Base-by-base conservation (phyloP, 129 eudicot genomes). In the Rutidosis leptorrhynchoides region DNA sequence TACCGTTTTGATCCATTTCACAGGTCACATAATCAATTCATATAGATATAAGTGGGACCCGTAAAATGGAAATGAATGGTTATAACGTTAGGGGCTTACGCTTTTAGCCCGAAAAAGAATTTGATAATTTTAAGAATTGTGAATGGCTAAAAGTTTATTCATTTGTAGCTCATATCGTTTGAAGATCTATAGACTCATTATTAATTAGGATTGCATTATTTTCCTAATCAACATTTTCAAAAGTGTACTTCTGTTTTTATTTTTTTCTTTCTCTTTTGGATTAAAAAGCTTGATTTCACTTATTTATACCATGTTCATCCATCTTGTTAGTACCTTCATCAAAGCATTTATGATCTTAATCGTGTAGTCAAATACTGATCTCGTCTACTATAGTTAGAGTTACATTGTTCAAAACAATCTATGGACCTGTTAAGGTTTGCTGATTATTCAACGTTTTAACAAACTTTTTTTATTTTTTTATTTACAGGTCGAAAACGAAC, bases 401-500 rank as follows among this genome's bases (percentile, higher is more conserved):
- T 53, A 40, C n/a, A 25, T 22, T 10, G 1, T 37, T 11, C 22
- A 9, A 30, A 30, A 16, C n/a, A 43, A 7, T 15, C 23, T 45
- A 40, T 40, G 23, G 52, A 63, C 68, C 68, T 22, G 29, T 67
- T 30, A 33, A 3, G 37, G 40, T 19, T 58, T 58, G 59, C 67
- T 30, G 46, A 29, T 10, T 3, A 26, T 59, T 6, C 19, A 22
- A 48, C 5, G 15, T 2, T 62, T 15, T 0, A 49, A 49, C 16
- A 19, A 14, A 46, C 16, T 51, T 5, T 9, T 2, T 4, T 59
- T 62, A n/a, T n/a, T 59, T 75, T 1, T 59, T 67, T 45, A 64
- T 66, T 29, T 66, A 45, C 62, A 74, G 79, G 62, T 10, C n/a
- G 70, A 68, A 68, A 60, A 51, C 24, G 45, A 54, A 54, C 37